A percentile compares a stretch with the other conserved stretches of the same genome.
Evolutionary conservation across 768 basidiomycete species (phyloP).

Genomic region (Amanita pallidorosea): DNA sequence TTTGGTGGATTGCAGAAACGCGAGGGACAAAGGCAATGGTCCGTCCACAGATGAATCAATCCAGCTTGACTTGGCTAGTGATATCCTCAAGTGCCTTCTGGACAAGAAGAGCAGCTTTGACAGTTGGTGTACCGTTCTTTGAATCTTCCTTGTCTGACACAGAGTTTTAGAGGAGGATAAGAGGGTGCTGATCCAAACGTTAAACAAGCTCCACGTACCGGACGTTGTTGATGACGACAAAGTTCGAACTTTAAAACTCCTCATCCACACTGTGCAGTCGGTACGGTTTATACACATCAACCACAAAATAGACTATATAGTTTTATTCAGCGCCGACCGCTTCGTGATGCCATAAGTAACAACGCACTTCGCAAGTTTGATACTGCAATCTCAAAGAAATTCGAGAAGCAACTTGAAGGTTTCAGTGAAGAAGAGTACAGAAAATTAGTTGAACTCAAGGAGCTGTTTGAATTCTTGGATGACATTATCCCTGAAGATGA

Average conservation of each 20-base stretch:
- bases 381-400: slow-evolving; percentile 54
- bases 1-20: slow-evolving; percentile 9
- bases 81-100: slow-evolving; percentile 35
- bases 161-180: slow-evolving; percentile 47
- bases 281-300: slow-evolving; percentile 26
- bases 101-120: slow-evolving; percentile 36
- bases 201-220: slow-evolving; percentile 59
- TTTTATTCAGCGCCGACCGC: slow-evolving; percentile 25
- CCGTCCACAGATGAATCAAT: slow-evolving; percentile 18
- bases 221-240: slow-evolving; percentile 60
- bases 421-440: slow-evolving; percentile 67
- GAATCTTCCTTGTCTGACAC: slow-evolving; percentile 10
- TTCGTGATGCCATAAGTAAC: slow-evolving; percentile 43
- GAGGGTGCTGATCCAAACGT: slow-evolving; percentile 52
- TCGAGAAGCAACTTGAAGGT: slow-evolving; percentile 55
- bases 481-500: slow-evolving; percentile 62
- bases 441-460: slow-evolving; percentile 49
- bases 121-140: slow-evolving; percentile 31
- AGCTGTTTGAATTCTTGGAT: slow-evolving; percentile 63
- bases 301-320: not conserved
- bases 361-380: slow-evolving; percentile 73
- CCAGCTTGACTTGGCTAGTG: slow-evolving; percentile 50
- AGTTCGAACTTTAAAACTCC: slow-evolving; percentile 48
- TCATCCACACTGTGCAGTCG: slow-evolving; percentile 46
- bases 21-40: slow-evolving; percentile 9